These are phyloP conservation scores for Boletus subcaerulescens DNA, from an alignment of 768 basidiomycete genomes.

Conservation along the genomic window DNA sequence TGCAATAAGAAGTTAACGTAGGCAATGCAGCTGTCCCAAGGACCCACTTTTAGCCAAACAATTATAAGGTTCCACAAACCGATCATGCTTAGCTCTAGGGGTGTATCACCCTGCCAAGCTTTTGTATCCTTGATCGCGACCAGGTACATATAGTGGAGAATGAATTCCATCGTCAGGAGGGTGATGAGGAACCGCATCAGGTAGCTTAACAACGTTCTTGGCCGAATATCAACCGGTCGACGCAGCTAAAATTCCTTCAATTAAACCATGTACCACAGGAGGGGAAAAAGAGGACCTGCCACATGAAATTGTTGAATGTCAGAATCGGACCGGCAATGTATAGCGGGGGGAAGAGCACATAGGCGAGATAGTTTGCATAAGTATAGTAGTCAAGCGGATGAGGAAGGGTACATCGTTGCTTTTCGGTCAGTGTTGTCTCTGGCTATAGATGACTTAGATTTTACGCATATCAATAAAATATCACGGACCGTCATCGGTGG, in stretches of 20 bases:
- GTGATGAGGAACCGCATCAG: constrained; percentile 66
- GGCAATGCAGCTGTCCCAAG: not conserved
- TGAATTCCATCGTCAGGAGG: constrained; percentile 83
- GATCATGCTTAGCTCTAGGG: constrained; percentile 83
- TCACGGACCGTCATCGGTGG: constrained; percentile 43
- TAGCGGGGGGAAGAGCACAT: constrained; percentile 87
- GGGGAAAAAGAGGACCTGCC: constrained; percentile 62
- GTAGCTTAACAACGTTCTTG: constrained; percentile 49
- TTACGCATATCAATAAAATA: not conserved
- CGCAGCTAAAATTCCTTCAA: constrained; percentile 46
- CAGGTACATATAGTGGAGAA: constrained; percentile 94
- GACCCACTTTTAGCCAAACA: constrained; percentile 89
- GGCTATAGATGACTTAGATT: constrained; percentile 20
- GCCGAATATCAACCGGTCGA: constrained; percentile 48
- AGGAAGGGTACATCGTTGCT: constrained; percentile 53
- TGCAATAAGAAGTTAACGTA: not conserved
- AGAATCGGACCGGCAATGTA: constrained; percentile 97
- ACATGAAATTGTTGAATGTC: constrained; percentile 92
- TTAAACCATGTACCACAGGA: not conserved
- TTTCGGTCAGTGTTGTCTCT: constrained; percentile 44
- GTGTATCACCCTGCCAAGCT: constrained; percentile 77
- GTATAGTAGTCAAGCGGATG: constrained; percentile 63
- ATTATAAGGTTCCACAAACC: constrained; percentile 97
- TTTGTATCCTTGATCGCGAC: constrained; percentile 91
- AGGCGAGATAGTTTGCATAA: constrained; percentile 73